Conservation (phyloP, 345 rosid genomes). For the Erysimum cheiranthoides region DNA sequence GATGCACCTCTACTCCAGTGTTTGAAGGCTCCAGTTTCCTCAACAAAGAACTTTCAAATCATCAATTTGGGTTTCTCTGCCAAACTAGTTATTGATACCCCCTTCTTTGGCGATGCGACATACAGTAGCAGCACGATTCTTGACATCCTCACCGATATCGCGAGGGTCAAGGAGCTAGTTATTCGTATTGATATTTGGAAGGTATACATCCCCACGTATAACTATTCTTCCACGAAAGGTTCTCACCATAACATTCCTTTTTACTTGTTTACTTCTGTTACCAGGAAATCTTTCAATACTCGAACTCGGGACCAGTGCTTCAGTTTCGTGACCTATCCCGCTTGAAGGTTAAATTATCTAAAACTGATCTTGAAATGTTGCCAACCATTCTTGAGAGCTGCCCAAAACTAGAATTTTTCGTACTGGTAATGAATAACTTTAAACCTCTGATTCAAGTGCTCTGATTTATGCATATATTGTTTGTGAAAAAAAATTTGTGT, state of each 20-base stretch:
- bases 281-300: not conserved
- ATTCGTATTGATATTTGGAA: not conserved
- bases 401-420: not conserved
- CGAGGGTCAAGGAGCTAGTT: not conserved
- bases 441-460: too few species aligned
- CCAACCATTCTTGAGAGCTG: not conserved
- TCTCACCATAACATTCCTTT: not conserved
- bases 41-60: not conserved
- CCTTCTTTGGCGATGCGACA: not conserved
- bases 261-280: not conserved
- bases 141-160: not conserved
- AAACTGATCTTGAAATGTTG: not conserved
- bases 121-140: not conserved
- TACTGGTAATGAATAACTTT: not conserved
- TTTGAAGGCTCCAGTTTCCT: not conserved
- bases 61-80: not conserved
- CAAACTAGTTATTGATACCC: not conserved
- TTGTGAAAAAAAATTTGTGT: not conserved
- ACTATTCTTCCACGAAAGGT: not conserved
- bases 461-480: not conserved
- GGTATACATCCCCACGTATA: not conserved
- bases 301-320: not conserved
- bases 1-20: constrained; percentile 19
- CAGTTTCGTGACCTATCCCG: not conserved
- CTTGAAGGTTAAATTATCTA: not conserved